phyloP scores from a whole-genome alignment of 139 green algal species.

The Diplosphaera chodatii region DNA sequence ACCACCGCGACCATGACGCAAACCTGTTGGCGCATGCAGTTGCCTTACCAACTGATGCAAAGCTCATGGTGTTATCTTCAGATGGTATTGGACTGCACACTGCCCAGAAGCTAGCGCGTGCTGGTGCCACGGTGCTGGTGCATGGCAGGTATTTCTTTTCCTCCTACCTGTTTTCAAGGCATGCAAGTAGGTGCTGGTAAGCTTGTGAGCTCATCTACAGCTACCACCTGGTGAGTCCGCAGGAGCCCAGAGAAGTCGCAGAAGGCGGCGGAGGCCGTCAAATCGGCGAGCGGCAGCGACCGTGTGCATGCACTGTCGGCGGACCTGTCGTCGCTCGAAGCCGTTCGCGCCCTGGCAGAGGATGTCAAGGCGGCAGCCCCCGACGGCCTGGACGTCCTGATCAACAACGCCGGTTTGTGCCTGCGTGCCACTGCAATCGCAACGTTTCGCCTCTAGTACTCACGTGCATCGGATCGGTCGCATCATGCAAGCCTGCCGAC shows the following conservation, averaged over 20 bases:
- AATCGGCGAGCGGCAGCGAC: neutral
- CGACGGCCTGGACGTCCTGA: constrained; percentile 22
- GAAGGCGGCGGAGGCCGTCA: neutral
- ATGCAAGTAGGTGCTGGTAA: too few species aligned
- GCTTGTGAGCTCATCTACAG: too few species aligned
- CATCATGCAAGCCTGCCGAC: too few species aligned
- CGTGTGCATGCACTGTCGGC: constrained; percentile 11
- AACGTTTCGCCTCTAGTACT: too few species aligned
- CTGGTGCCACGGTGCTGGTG: constrained; percentile 47
- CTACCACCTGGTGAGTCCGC: neutral
- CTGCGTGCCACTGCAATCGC: too few species aligned
- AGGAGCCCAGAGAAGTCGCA: neutral
- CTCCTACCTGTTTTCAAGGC: too few species aligned
- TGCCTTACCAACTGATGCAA: too few species aligned
- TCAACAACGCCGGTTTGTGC: constrained; percentile 62
- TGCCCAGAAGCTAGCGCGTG: constrained; percentile 28
- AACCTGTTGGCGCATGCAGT: too few species aligned
- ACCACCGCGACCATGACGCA: too few species aligned
- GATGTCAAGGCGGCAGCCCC: constrained; percentile 14
- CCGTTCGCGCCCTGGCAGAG: constrained; percentile 31
- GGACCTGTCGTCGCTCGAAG: constrained; percentile 41
- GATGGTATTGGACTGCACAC: constrained; percentile 70
- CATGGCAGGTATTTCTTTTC: constrained; percentile 60
- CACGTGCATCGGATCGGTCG: too few species aligned
- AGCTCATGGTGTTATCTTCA: too few species aligned